Conservation (phyloP, 2,329 filamentous ascomycete genomes). For the Penicillium sp. region DNA sequence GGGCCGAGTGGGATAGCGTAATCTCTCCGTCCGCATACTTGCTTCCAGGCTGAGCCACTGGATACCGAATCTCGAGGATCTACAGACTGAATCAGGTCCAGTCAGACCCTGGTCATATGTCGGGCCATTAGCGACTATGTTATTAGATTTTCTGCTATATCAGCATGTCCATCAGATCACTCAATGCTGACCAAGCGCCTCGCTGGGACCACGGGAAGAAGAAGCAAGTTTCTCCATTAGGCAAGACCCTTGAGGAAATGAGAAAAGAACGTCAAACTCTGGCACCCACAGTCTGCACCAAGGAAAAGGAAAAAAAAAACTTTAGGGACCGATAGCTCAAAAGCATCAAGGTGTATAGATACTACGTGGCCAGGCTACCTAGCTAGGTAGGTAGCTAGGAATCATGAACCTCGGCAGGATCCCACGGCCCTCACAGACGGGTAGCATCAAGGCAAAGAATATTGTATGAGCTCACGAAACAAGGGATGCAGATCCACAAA, state of each 20-base stretch:
- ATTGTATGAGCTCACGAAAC: background rate
- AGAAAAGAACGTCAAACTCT: conserved; percentile 4
- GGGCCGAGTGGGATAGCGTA: too few relatives aligned
- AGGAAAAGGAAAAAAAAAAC: background rate
- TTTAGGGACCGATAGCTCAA: too few relatives aligned
- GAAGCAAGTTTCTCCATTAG: conserved; percentile 9
- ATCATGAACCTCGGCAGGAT: too few relatives aligned
- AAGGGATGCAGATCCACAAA: background rate
- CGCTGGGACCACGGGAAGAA: background rate
- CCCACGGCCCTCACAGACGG: too few relatives aligned
- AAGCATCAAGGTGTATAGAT: too few relatives aligned
- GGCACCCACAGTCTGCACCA: conserved; percentile 1
- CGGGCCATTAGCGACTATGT: background rate
- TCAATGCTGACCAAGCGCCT: conserved; percentile 7
- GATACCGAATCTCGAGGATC: too few relatives aligned
- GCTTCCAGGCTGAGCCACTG: background rate
- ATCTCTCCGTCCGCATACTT: background rate
- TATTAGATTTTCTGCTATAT: background rate
- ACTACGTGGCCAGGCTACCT: too few relatives aligned
- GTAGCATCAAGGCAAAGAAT: too few relatives aligned
- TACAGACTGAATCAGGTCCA: background rate
- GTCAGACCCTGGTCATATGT: background rate
- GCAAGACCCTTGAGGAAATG: conserved; percentile 5
- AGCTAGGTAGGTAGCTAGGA: too few relatives aligned
- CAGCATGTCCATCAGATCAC: background rate